These are phyloP conservation scores for Linnemannia exigua DNA, from an alignment of 192 early-diverging fungal genomes.

Conservation along the genomic window DNA sequence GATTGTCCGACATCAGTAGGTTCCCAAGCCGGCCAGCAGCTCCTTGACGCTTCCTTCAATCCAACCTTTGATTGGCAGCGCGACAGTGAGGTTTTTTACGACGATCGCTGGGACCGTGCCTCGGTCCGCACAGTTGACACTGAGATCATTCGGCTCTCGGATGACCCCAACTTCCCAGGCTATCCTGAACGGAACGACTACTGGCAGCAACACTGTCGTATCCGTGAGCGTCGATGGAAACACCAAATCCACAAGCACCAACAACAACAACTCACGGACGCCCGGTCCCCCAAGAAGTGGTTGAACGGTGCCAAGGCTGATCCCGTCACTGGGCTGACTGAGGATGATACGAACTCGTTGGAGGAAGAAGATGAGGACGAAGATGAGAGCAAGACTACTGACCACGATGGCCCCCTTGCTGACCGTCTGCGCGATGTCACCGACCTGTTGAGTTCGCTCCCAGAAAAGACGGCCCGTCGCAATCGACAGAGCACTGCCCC, in stretches of 20 bases:
- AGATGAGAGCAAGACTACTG: background rate
- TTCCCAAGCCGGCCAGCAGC: background rate
- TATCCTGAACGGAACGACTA: conserved; percentile 54
- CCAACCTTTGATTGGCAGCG: conserved; percentile 21
- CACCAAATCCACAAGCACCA: conserved; percentile 16
- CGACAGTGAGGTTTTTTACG: conserved; percentile 34
- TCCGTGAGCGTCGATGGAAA: conserved; percentile 36
- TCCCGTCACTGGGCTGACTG: background rate
- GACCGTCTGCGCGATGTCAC: conserved; percentile 9
- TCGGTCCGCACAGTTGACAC: conserved; percentile 35
- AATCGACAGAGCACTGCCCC: background rate
- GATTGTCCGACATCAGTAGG: background rate
- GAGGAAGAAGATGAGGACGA: conserved; percentile 13
- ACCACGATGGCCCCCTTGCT: background rate
- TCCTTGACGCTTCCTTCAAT: background rate
- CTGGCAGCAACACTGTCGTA: conserved; percentile 46
- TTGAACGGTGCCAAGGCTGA: background rate
- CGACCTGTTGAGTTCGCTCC: background rate
- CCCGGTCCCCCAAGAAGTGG: background rate
- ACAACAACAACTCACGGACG: background rate
- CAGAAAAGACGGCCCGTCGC: background rate
- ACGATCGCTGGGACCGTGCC: conserved; percentile 49
- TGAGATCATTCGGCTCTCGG: conserved; percentile 13
- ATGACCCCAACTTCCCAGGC: conserved; percentile 35
- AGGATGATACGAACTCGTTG: background rate